phyloP scores from a whole-genome alignment of 2,329 filamentous ascomycete species.

The Colletotrichum liaoningense region DNA sequence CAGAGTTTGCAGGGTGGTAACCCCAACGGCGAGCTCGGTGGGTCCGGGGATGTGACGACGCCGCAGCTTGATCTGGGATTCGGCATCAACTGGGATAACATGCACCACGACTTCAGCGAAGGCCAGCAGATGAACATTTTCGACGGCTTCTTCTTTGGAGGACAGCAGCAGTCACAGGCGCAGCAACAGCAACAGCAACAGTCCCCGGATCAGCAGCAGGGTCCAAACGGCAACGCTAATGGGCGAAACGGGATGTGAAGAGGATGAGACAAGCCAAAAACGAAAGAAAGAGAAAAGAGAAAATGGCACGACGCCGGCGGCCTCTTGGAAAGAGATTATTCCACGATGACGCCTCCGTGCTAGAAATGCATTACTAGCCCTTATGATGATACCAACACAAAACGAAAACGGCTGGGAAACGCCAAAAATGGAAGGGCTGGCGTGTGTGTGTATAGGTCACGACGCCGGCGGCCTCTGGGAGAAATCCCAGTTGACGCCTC shows the following conservation, averaged over 20 bases:
- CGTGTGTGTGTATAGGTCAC: background rate
- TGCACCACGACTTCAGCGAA: conserved; percentile 72
- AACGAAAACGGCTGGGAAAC: background rate
- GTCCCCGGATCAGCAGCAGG: conserved; percentile 33
- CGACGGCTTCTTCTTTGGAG: conserved; percentile 79
- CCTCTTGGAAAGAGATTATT: background rate
- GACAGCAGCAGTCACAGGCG: conserved; percentile 49
- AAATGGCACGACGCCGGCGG: background rate
- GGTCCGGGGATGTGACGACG: conserved; percentile 49
- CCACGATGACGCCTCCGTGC: background rate
- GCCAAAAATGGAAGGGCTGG: background rate
- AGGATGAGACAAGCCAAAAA: background rate
- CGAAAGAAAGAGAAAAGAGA: background rate
- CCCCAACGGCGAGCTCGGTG: conserved; percentile 38
- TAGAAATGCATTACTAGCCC: background rate
- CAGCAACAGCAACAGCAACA: conserved; percentile 14
- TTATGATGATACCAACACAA: background rate
- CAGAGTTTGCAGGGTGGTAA: conserved; percentile 55
- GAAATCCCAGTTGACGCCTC: background rate
- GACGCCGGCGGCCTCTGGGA: background rate
- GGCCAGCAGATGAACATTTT: conserved; percentile 74
- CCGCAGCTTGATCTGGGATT: conserved; percentile 73
- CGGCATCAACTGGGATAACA: conserved; percentile 72
- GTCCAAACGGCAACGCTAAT: conserved; percentile 3
- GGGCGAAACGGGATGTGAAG: background rate